A percentile compares a stretch with the other conserved stretches of the same genome.
These are phyloP conservation scores for Cryphonectria radicalis DNA, from an alignment of 2,329 filamentous ascomycete species.

Conservation along the genomic window DNA sequence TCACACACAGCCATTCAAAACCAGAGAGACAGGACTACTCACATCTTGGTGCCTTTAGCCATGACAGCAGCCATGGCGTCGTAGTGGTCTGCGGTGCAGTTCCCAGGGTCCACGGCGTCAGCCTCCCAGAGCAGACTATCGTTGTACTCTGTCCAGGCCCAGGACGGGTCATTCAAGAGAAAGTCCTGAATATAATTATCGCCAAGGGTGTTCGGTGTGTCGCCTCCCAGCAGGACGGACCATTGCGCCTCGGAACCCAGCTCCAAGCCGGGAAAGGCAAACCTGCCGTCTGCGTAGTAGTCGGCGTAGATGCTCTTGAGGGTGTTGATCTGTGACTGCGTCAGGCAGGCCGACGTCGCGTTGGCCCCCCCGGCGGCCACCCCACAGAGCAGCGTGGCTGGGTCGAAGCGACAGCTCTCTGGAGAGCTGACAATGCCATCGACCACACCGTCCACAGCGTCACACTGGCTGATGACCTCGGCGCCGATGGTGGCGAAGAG, in stretches of 20 bases:
- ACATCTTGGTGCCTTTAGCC: constrained; percentile 44
- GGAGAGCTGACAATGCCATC: constrained; percentile 43
- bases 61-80: constrained; percentile 37
- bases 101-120: constrained; percentile 36
- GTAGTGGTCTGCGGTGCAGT: constrained; percentile 37
- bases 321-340: constrained; percentile 41
- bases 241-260: constrained; percentile 48
- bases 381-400: constrained; percentile 40
- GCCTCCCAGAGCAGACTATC: constrained; percentile 35
- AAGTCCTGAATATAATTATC: constrained; percentile 37
- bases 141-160: constrained; percentile 39
- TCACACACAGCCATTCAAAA: not conserved
- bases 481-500: constrained; percentile 45
- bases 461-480: constrained; percentile 47
- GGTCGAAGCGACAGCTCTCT: constrained; percentile 29
- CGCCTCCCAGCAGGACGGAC: constrained; percentile 31
- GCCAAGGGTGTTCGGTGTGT: constrained; percentile 33
- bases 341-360: constrained; percentile 25
- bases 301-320: constrained; percentile 38
- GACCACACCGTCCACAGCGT: constrained; percentile 45
- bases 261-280: constrained; percentile 43
- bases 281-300: constrained; percentile 29
- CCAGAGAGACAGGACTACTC: not conserved
- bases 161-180: constrained; percentile 36
- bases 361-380: not conserved